Evolutionary conservation across 129 eudicot genomes (phyloP), one percentile per base, ranked within the genome.

Genomic region (Deinandra increscens): DNA sequence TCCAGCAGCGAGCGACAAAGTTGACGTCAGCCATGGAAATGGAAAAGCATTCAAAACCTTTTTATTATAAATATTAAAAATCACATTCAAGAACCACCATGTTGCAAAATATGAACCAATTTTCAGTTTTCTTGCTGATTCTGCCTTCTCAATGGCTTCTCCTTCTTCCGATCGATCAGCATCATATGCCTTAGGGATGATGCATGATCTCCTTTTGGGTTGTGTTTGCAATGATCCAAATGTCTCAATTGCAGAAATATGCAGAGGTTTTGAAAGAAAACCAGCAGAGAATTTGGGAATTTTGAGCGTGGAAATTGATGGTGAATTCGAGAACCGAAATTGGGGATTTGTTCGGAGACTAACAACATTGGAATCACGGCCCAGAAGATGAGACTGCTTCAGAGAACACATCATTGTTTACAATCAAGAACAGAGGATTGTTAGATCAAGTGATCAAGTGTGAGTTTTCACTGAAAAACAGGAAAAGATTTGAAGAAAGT

Each of bases 1-100:
- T 54, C 91, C 88, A 74, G 81, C 81, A 64, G 87, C 91, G 14
- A 85, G 80, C 9, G 88, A 86, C 19, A 85, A 78, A 74, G 91
- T 85, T 1, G 91, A 85, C 19, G 91, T 85, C 36, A 85, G 60
- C 91, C 91, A 85, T 48, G 91, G 91, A 77, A 72, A 85, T 4
- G 91, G 87, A 68, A 82, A 85, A 69, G 87, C 91, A 77, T 85
- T 85, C 77, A 85, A 62, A 14, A 85, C 91, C 50, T 85, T 85
- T 73, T 85, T 85, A 74, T 85, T 85, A 49, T 85, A 85, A 14
- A 82, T 82, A 77, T 85, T 85, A 71, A 85, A 82, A 6, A 85
- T 75, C 68, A 85, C 91, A 74, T 82, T 85, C 75, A 85, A 77
- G 70, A 81, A 83, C 87, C 91, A 85, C 91, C 87, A 85, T 18